phyloP scores from a whole-genome alignment of 495 filamentous ascomycete genomes.

The Talaromyces wortmannii region DNA sequence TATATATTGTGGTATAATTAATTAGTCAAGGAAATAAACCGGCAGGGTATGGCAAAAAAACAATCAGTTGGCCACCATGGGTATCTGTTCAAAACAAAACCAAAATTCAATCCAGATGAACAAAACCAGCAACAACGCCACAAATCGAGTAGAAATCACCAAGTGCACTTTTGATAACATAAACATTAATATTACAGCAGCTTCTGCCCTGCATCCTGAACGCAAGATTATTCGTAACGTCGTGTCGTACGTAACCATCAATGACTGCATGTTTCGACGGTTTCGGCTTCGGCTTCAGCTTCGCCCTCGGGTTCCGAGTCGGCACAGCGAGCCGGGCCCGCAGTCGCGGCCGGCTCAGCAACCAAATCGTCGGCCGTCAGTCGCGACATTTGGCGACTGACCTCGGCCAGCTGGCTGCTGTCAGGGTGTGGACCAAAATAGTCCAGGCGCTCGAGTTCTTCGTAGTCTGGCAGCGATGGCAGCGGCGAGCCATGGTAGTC shows the following conservation, averaged over 20 bases:
- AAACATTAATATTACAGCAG: too few relatives aligned
- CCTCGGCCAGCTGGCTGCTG: neutral
- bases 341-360: conserved; percentile 9
- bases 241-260: neutral
- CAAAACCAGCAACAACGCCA: neutral
- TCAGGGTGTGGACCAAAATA: neutral
- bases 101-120: neutral
- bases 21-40: neutral
- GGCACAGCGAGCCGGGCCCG: neutral
- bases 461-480: conserved; percentile 27
- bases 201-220: neutral
- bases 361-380: conserved; percentile 12
- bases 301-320: neutral
- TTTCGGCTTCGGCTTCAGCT: neutral
- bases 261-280: neutral
- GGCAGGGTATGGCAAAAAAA: neutral
- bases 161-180: neutral
- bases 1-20: too few relatives aligned
- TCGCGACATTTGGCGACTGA: conserved; percentile 3
- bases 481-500: conserved; percentile 39
- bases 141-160: neutral
- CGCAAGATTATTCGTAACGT: neutral
- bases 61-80: neutral
- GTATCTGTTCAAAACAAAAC: neutral
- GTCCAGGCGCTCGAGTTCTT: conserved; percentile 38